Evolutionary conservation across 2,329 filamentous ascomycete species (phyloP).

Genomic region (Metarhizium guizhouense): DNA sequence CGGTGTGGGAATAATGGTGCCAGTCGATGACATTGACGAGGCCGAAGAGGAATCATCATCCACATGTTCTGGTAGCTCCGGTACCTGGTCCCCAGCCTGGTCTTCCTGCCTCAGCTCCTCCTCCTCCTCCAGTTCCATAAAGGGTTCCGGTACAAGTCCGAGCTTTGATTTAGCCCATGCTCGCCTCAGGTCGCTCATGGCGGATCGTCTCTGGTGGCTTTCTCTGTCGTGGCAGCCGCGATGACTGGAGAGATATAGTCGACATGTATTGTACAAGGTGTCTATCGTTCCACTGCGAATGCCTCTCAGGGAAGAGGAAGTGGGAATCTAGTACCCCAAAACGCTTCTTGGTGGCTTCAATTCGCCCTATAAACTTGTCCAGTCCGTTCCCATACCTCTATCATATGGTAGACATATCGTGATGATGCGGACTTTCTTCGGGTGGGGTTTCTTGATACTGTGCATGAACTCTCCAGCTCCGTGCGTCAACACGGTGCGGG

Average conservation of each 20-base stretch:
- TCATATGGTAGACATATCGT: background rate
- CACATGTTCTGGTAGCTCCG: constrained; percentile 34
- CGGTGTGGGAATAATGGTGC: constrained; percentile 77
- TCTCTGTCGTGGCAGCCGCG: background rate
- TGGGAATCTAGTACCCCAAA: background rate
- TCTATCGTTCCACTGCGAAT: background rate
- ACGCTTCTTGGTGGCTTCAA: background rate
- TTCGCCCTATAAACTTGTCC: background rate
- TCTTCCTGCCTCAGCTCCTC: constrained; percentile 35
- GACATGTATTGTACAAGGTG: background rate
- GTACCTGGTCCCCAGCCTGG: constrained; percentile 26
- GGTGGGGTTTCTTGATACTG: background rate
- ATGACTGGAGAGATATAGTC: background rate
- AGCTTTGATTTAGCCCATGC: constrained; percentile 72
- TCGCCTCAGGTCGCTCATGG: constrained; percentile 75
- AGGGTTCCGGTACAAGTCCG: constrained; percentile 40
- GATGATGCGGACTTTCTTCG: background rate
- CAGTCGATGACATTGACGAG: constrained; percentile 82
- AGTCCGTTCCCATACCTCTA: background rate
- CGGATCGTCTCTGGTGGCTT: constrained; percentile 8
- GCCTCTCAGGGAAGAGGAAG: background rate
- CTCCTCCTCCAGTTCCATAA: constrained; percentile 45
- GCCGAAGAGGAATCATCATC: constrained; percentile 63
- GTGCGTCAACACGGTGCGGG: background rate
- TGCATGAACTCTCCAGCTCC: background rate